Base-by-base conservation (phyloP, 176 grass and related monocot genomes). In the Eleusine indica region DNA sequence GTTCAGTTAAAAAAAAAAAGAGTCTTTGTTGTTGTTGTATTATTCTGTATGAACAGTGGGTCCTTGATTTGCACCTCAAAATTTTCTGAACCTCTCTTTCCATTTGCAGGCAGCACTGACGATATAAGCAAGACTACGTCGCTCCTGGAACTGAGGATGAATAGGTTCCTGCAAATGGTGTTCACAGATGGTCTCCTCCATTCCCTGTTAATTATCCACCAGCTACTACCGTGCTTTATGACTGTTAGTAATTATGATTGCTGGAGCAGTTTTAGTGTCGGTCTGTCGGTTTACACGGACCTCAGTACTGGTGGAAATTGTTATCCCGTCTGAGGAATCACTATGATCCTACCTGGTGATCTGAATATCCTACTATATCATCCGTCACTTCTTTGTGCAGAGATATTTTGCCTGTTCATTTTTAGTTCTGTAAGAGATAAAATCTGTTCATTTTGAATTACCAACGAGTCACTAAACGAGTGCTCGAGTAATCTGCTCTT, bases 391-490 rank as follows among this genome's bases (percentile, higher is more conserved):
- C 14, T 61, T 42, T 67, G 7, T 47, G 49, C 35, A 12, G 58
- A 46, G 38, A 42, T 19, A 52, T 32, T 62, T 62, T 22, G 11
- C 3, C 9, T 28, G n/a, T 25, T 62, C 58, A 60, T 60, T 62
- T 61, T 71, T 62, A 12, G 12, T n/a, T 44, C 4, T 43, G 37
- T 19, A 3, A 74, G 32, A 61, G 12, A 18, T 42, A 5, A 60
- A 67, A 44, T 64, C 0, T 76, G 66, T 52, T 56, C 2, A 13
- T 71, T 82, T 53, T 77, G 3, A 43, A 76, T 70, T 71, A n/a
- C n/a, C 28, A 54, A 14, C 1, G 5, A 7, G 28, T 49, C n/a
- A 3, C 28, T 49, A 16, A 7, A 12, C 21, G 18, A 5, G 48
- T 70, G 32, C 68, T 57, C 2, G 16, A 16, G 56, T 51, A 19